Conservation (phyloP, 1,284 basidiomycete genomes). For the Ceratobasidium sp. region DNA sequence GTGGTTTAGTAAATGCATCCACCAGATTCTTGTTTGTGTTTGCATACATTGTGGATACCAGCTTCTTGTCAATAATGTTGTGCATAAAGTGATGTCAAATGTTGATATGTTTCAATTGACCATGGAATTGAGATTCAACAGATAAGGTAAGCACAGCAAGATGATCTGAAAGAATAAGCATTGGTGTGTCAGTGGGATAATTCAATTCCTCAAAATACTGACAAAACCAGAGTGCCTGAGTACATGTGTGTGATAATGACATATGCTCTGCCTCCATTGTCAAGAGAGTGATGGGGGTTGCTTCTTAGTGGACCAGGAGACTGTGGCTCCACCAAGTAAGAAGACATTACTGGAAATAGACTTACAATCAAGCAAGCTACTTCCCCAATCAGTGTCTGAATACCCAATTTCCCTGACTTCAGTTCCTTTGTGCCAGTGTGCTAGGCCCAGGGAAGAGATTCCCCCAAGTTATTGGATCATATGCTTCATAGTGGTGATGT, state of each 20-base stretch:
- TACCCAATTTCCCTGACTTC: constrained; percentile 1
- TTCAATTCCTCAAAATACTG: constrained; percentile 45
- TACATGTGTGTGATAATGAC: constrained; percentile 45
- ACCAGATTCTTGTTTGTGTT: constrained; percentile 2
- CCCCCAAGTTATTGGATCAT: constrained; percentile 50
- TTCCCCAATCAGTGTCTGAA: constrained; percentile 35
- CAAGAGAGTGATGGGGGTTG: constrained; percentile 46
- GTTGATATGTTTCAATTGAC: constrained; percentile 47
- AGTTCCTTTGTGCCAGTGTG: background rate
- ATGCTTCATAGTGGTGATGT: constrained; percentile 50
- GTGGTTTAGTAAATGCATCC: constrained; percentile 7
- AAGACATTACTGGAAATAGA: constrained; percentile 48
- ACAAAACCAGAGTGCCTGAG: constrained; percentile 46
- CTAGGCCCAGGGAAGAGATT: constrained; percentile 41
- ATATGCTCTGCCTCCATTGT: constrained; percentile 50
- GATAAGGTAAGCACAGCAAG: constrained; percentile 44
- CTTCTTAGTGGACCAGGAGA: constrained; percentile 47
- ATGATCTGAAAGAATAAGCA: constrained; percentile 46
- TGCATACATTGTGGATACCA: constrained; percentile 48
- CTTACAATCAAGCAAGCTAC: constrained; percentile 13
- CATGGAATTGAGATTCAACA: constrained; percentile 43
- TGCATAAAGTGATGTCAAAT: constrained; percentile 50
- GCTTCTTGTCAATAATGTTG: constrained; percentile 47
- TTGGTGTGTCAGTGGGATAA: constrained; percentile 34
- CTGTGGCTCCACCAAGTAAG: constrained; percentile 41